phyloP scores from a whole-genome alignment of 2,329 filamentous ascomycete genomes.

The Byssothecium circinans region DNA sequence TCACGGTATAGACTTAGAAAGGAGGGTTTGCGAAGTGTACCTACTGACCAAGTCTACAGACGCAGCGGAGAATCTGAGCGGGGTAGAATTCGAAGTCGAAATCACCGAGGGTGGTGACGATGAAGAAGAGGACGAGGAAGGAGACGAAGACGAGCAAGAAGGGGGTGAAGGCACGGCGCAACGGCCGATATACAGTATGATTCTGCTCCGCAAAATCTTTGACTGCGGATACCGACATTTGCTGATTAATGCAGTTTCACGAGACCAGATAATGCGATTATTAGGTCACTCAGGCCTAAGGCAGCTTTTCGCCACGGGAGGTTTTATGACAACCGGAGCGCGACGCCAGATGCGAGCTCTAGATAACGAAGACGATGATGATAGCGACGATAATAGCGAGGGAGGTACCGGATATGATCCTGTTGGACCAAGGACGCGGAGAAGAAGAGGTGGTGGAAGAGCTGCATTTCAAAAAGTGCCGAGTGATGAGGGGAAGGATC shows the following conservation, averaged over 20 bases:
- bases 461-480: constrained; percentile 77
- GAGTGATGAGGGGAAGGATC: constrained; percentile 70
- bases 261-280: constrained; percentile 56
- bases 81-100: constrained; percentile 47
- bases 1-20: constrained; percentile 28
- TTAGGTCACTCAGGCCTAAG: constrained; percentile 58
- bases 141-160: constrained; percentile 31
- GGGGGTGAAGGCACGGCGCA: constrained; percentile 27
- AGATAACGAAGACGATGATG: constrained; percentile 10
- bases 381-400: constrained; percentile 46
- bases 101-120: constrained; percentile 44
- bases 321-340: constrained; percentile 19
- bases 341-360: constrained; percentile 2
- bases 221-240: not conserved
- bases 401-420: constrained; percentile 42
- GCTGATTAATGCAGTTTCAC: constrained; percentile 44
- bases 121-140: constrained; percentile 39
- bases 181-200: constrained; percentile 19
- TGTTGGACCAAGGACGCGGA: constrained; percentile 35
- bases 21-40: not conserved
- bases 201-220: not conserved
- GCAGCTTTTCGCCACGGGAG: constrained; percentile 50
- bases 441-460: constrained; percentile 52
- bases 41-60: constrained; percentile 28
- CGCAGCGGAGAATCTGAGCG: constrained; percentile 47